Percentiles rank a stretch among this genome's conserved stretches.
Evolutionary conservation across 768 basidiomycete species (phyloP).

Genomic region (Agaricus sinodeliciosus): DNA sequence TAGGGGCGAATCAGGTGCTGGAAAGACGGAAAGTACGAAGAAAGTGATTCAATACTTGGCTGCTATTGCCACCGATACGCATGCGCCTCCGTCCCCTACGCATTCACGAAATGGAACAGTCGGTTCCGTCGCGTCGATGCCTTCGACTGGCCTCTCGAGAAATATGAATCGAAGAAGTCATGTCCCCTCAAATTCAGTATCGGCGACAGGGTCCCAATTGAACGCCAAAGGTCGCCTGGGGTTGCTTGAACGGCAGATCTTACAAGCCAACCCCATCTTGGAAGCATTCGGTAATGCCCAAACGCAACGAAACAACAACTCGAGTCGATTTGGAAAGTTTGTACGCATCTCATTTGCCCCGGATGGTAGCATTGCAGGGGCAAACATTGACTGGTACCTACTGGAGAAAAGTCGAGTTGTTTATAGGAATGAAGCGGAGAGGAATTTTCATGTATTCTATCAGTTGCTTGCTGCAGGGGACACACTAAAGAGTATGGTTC

Average conservation of each 20-base stretch:
- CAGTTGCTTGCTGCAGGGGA: slow-evolving; percentile 81
- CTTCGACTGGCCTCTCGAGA: slow-evolving; percentile 63
- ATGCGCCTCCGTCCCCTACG: slow-evolving; percentile 46
- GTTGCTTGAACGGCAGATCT: slow-evolving; percentile 89
- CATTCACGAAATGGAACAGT: slow-evolving; percentile 67
- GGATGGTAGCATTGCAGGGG: slow-evolving; percentile 92
- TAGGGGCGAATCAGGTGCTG: slow-evolving; percentile 97
- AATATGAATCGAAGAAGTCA: slow-evolving; percentile 54
- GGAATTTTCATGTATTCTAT: slow-evolving; percentile 97
- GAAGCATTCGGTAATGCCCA: slow-evolving; percentile 99
- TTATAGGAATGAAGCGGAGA: slow-evolving; percentile 78
- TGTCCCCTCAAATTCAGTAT: slow-evolving; percentile 33
- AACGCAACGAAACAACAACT: slow-evolving; percentile 97
- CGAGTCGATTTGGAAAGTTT: slow-evolving; percentile 98
- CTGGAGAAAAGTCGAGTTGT: slow-evolving; percentile 97
- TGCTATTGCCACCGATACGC: slow-evolving; percentile 84
- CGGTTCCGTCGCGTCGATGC: slow-evolving; percentile 48
- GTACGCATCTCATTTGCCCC: slow-evolving; percentile 92
- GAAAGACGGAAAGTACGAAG: slow-evolving; percentile 98
- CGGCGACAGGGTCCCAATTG: slow-evolving; percentile 36
- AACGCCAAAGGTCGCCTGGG: slow-evolving; percentile 74
- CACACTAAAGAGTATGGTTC: slow-evolving; percentile 54
- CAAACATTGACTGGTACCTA: slow-evolving; percentile 98
- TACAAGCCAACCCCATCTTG: slow-evolving; percentile 95
- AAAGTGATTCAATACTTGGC: slow-evolving; percentile 99